Base-by-base conservation (phyloP, 23 red algal species). In the Agarophyton chilense region DNA sequence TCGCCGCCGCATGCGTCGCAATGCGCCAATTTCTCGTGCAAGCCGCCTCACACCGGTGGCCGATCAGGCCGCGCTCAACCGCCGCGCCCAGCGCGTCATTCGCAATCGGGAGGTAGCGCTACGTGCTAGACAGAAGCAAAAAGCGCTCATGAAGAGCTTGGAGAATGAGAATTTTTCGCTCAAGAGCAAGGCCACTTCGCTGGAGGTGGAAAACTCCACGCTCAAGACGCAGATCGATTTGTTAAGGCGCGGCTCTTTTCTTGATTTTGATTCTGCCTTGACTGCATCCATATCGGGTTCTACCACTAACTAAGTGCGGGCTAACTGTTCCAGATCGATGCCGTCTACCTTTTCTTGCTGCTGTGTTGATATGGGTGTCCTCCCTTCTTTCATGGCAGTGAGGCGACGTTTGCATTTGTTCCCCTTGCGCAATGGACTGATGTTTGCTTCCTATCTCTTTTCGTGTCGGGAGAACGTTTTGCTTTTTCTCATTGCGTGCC, bases 71-170 rank as follows among this genome's bases (percentile, higher is more conserved):
- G 4, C 65, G 26, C 25, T 72, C 35, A 72, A 72, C 39, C 65
- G 65, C 16, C 65, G 65, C 65, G 71, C 82, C 36, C 83, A 84
- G 10, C 68, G 93, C 22, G 86, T 91, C 6, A 88, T 96, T n/a
- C 94, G 94, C 55, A 96, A 96, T 41, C 55, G 94, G 10, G 94
- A 96, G 61, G 94, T 90, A 24, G 94, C 94, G 46, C 61, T 92
- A 5, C 47, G 62, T 21, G 83, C 94, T 0, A 79, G 94, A 28
- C 79, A 86, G 73, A 82, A 73, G 62, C 68, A 75, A 22, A 96
- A 96, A 77, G 87, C 49, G 16, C 29, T 51, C 18, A 49, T 90
- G 76, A 49, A 82, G 52, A 26, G 46, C 2, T 46, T 96, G 54
- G 88, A 82, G 65, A 52, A 28, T 2, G 87, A 92, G 55, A 96